Evolutionary conservation across 208 protist genomes (phyloP).

Genomic region (Borovskyia barvae): DNA sequence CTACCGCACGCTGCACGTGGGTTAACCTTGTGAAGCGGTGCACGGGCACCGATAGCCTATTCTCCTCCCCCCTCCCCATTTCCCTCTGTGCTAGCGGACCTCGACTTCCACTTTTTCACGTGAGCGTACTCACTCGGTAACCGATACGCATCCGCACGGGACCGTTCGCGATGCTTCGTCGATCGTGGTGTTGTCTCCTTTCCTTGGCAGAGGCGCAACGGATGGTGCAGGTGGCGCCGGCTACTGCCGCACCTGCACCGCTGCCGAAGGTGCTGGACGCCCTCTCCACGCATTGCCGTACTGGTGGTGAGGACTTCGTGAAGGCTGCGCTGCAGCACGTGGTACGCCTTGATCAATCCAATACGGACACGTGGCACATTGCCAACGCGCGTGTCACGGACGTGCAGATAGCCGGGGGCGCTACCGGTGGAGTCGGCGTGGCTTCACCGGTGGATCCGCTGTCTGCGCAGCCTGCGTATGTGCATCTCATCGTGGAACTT

Average conservation of each 20-base stretch:
- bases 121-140: no score
- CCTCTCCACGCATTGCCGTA: conserved; percentile 30
- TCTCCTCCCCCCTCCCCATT: no score
- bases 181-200: conserved; percentile 17
- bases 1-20: no score
- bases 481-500: conserved; percentile 49
- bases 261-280: conserved; percentile 30
- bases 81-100: no score
- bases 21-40: no score
- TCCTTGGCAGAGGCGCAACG: conserved; percentile 38
- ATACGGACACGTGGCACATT: conserved; percentile 54
- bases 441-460: not conserved
- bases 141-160: not conserved
- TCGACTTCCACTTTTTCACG: no score
- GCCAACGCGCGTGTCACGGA: conserved; percentile 7
- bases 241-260: conserved; percentile 1
- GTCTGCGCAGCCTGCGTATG: not conserved
- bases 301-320: conserved; percentile 31
- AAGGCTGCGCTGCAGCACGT: conserved; percentile 40
- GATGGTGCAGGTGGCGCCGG: conserved; percentile 26
- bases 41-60: no score
- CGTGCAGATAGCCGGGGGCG: not conserved
- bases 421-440: not conserved
- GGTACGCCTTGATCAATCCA: conserved; percentile 54
- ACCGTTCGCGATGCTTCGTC: conserved; percentile 15